Evolutionary conservation across 2,329 filamentous ascomycete genomes (phyloP).

Genomic region (Calycina marina): DNA sequence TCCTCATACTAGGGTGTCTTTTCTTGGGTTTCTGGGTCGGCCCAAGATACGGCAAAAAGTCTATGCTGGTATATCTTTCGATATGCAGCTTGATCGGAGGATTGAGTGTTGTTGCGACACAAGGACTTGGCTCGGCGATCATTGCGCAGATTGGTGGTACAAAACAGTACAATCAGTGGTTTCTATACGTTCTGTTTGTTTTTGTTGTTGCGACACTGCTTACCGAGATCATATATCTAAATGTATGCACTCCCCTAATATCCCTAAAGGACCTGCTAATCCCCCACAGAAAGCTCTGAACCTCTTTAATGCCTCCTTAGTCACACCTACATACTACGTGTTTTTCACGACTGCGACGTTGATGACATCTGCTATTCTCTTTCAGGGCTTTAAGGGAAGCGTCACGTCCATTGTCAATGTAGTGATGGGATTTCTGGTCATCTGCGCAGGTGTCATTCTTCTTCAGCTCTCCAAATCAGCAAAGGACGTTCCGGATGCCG

Average conservation of each 20-base stretch:
- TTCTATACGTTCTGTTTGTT: slow-evolving; percentile 78
- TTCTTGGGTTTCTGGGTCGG: slow-evolving; percentile 68
- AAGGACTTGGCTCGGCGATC: slow-evolving; percentile 83
- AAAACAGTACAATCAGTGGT: slow-evolving; percentile 94
- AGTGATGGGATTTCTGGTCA: slow-evolving; percentile 83
- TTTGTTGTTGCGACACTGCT: slow-evolving; percentile 83
- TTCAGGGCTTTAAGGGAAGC: slow-evolving; percentile 85
- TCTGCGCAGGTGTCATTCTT: slow-evolving; percentile 83
- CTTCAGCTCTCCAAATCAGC: slow-evolving; percentile 95
- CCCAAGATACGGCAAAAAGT: slow-evolving; percentile 85
- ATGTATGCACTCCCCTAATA: slow-evolving; percentile 45
- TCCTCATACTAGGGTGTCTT: slow-evolving; percentile 60
- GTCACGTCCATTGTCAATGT: slow-evolving; percentile 70
- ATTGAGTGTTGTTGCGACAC: slow-evolving; percentile 85
- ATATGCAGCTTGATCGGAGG: slow-evolving; percentile 94
- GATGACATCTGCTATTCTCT: slow-evolving; percentile 81
- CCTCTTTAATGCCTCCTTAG: slow-evolving; percentile 88
- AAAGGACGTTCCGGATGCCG: slow-evolving; percentile 89
- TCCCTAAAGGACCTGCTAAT: slow-evolving; percentile 3
- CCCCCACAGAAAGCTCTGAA: slow-evolving; percentile 81
- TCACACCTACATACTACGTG: slow-evolving; percentile 97
- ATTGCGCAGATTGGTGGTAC: slow-evolving; percentile 71
- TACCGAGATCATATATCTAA: slow-evolving; percentile 90
- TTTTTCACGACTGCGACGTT: slow-evolving; percentile 96
- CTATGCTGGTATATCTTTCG: slow-evolving; percentile 93